Percentiles rank a stretch among this genome's conserved stretches.
These are phyloP conservation scores for Strigomonas culicis DNA, from an alignment of 208 protist species.

Conservation along the genomic window DNA sequence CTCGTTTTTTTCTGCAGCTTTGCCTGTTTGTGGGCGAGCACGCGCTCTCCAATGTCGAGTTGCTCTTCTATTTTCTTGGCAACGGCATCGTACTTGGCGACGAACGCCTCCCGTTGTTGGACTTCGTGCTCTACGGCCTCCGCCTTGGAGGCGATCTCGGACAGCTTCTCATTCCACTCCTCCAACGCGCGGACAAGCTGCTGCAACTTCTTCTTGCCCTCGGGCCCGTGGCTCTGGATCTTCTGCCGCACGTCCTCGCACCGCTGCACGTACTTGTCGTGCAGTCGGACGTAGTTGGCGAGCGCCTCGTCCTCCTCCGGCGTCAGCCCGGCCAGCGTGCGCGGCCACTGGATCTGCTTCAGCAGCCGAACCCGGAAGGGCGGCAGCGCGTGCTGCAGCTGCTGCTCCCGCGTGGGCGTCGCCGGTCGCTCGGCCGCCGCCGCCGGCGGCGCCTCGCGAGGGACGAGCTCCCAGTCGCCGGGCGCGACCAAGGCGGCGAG, in stretches of 20 bases:
- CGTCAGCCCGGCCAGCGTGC: constrained; percentile 32
- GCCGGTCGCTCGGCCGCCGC: not conserved
- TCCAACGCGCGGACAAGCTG: constrained; percentile 10
- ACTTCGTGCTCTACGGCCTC: not conserved
- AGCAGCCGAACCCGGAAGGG: not conserved
- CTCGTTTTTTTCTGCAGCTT: no score
- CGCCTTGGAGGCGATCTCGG: not conserved
- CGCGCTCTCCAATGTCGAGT: constrained; percentile 12
- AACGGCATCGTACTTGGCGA: constrained; percentile 1
- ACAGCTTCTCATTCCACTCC: not conserved
- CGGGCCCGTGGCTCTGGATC: constrained; percentile 1
- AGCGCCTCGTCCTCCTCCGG: constrained; percentile 29
- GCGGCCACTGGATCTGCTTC: constrained; percentile 27
- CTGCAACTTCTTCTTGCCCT: constrained; percentile 7
- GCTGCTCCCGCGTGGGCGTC: not conserved
- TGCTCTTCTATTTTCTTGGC: constrained; percentile 22
- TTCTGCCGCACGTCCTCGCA: constrained; percentile 8
- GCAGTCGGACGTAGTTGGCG: constrained; percentile 21
- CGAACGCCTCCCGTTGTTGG: not conserved
- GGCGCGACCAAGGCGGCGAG: constrained; percentile 13
- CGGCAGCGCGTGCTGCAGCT: not conserved
- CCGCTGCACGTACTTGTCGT: constrained; percentile 39
- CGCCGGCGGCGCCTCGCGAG: not conserved
- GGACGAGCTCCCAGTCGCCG: constrained; percentile 10
- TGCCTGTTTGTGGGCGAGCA: constrained; percentile 19